Evolutionary conservation across 2,329 filamentous ascomycete genomes (phyloP).

Genomic region (Sordariomycetes sp.): DNA sequence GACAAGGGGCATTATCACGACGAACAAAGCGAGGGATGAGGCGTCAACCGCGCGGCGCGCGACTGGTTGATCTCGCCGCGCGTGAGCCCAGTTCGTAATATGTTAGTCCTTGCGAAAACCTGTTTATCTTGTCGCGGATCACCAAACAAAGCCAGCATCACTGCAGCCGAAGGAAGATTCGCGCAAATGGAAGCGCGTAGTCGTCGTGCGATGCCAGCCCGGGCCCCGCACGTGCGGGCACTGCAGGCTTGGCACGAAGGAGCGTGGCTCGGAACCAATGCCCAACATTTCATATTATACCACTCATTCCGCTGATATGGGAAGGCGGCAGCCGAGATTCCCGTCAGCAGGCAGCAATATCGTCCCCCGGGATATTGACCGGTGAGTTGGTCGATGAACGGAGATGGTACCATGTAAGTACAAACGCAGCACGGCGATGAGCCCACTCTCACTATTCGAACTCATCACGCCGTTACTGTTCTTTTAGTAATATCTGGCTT

Average conservation of each 20-base stretch:
- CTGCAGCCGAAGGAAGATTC: not conserved
- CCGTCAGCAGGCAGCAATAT: not conserved
- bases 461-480: too few species aligned
- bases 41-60: not conserved
- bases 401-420: too few species aligned
- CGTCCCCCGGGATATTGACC: not conserved
- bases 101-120: not conserved
- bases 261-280: not conserved
- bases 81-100: not conserved
- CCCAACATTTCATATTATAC: not conserved
- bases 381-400: not conserved
- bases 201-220: not conserved
- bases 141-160: not conserved
- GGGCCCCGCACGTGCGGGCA: not conserved
- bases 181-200: not conserved
- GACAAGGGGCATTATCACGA: not conserved
- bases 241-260: not conserved
- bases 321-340: not conserved
- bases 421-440: too few species aligned
- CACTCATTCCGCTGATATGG: not conserved
- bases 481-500: too few species aligned
- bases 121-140: not conserved
- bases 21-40: not conserved
- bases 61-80: not conserved
- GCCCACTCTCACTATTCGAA: too few species aligned